These are phyloP conservation scores for Nigrospora oryzae DNA, from an alignment of 2,329 filamentous ascomycete genomes.

Conservation along the genomic window DNA sequence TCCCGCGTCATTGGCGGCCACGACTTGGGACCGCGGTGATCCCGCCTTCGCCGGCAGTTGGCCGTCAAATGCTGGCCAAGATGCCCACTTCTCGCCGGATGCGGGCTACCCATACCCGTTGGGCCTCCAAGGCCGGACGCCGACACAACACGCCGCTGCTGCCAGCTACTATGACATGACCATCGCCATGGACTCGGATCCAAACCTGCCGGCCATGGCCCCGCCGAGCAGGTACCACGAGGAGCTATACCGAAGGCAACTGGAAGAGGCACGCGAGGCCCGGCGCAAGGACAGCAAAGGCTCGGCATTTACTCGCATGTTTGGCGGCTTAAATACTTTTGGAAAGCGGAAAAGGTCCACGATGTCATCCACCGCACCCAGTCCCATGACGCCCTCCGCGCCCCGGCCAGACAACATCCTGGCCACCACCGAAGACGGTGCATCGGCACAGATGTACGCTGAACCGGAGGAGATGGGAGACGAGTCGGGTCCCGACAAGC, in stretches of 20 bases:
- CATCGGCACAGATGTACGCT: slow-evolving; percentile 9
- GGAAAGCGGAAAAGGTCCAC: slow-evolving; percentile 15
- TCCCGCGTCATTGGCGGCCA: too few species aligned
- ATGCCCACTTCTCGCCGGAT: neutral
- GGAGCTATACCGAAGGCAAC: slow-evolving; percentile 20
- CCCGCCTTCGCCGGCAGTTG: too few species aligned
- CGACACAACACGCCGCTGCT: slow-evolving; percentile 10
- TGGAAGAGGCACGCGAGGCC: slow-evolving; percentile 16
- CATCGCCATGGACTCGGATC: slow-evolving; percentile 22
- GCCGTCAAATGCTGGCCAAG: too few species aligned
- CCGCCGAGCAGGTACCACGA: slow-evolving; percentile 19
- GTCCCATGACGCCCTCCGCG: neutral
- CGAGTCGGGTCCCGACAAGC: neutral
- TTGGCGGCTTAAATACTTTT: slow-evolving; percentile 13
- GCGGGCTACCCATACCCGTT: too few species aligned
- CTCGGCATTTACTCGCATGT: slow-evolving; percentile 17
- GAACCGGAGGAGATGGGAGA: slow-evolving; percentile 13
- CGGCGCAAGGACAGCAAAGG: slow-evolving; percentile 15
- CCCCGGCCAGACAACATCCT: too few species aligned
- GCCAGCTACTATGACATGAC: slow-evolving; percentile 23
- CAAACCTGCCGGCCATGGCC: slow-evolving; percentile 11
- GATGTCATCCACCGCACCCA: slow-evolving; percentile 5
- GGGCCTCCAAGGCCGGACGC: too few species aligned
- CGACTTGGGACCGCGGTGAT: too few species aligned
- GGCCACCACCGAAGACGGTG: too few species aligned